A percentile compares a stretch with the other conserved stretches of the same genome.
Evolutionary conservation across 2,329 filamentous ascomycete genomes (phyloP).

Genomic region (Thielaviopsis populi): DNA sequence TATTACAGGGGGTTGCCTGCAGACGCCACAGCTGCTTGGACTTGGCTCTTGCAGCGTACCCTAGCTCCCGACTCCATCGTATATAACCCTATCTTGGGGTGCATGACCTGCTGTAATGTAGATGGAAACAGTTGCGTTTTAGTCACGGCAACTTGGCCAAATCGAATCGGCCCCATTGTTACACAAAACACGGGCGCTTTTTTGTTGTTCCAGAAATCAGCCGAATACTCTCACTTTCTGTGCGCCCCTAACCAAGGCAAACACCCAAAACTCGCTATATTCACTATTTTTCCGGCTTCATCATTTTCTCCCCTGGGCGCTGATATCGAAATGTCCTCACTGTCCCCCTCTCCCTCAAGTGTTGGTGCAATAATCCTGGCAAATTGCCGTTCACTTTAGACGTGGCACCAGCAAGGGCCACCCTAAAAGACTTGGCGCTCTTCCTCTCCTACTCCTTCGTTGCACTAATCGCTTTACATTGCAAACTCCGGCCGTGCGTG

Average conservation of each 20-base stretch:
- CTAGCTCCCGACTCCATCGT: too few relatives aligned
- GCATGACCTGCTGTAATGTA: not conserved
- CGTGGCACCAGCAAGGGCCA: not conserved
- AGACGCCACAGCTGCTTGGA: too few relatives aligned
- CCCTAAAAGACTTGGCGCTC: not conserved
- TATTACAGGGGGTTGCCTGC: too few relatives aligned
- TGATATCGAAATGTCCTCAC: not conserved
- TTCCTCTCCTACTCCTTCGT: too few relatives aligned
- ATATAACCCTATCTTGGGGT: too few relatives aligned
- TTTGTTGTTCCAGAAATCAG: not conserved
- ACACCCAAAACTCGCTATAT: not conserved
- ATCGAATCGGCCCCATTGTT: not conserved
- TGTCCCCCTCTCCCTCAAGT: not conserved
- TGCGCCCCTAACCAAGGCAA: not conserved
- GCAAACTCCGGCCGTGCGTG: not conserved
- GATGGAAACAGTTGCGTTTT: not conserved
- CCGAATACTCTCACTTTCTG: not conserved
- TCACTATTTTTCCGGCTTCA: not conserved
- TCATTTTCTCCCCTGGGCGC: not conserved
- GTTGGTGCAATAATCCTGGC: slow-evolving; percentile 6
- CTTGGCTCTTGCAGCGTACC: too few relatives aligned
- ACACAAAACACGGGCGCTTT: not conserved
- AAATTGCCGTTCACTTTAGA: not conserved
- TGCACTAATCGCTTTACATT: not conserved
- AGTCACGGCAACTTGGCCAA: not conserved